Evolutionary conservation across 2,329 filamentous ascomycete species (phyloP).

Genomic region (Colletotrichum karsti): DNA sequence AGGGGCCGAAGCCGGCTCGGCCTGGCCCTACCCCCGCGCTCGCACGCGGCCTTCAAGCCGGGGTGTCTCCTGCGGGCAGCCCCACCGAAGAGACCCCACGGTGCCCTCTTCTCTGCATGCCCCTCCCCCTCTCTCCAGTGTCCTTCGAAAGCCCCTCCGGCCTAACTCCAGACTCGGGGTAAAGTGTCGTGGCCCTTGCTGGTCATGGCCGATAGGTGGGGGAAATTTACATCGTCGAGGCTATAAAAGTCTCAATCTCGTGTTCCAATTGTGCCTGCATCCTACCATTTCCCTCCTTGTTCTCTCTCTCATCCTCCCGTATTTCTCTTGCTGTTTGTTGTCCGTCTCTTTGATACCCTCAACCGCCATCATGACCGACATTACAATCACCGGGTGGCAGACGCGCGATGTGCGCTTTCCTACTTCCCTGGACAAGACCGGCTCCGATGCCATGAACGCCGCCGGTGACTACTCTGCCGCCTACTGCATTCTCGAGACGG

Average conservation of each 20-base stretch:
- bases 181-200: constrained; percentile 13
- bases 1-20: constrained; percentile 15
- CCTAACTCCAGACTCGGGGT: constrained; percentile 19
- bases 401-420: constrained; percentile 82
- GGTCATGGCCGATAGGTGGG: constrained; percentile 1
- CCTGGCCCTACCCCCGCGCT: constrained; percentile 9
- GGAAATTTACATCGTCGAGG: constrained; percentile 1
- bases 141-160: constrained; percentile 4
- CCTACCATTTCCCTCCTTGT: neutral
- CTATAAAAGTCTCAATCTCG: constrained; percentile 16
- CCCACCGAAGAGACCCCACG: constrained; percentile 22
- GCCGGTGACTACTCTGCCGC: constrained; percentile 92
- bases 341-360: neutral
- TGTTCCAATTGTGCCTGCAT: neutral
- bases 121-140: constrained; percentile 30
- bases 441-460: constrained; percentile 96
- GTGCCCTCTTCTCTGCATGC: constrained; percentile 19
- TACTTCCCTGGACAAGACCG: constrained; percentile 96
- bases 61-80: constrained; percentile 11
- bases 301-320: neutral
- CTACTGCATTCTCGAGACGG: constrained; percentile 91
- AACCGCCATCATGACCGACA: constrained; percentile 54
- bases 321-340: neutral
- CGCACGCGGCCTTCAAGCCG: constrained; percentile 14
- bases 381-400: constrained; percentile 77